phyloP scores from a whole-genome alignment of 179 eudicot genomes.

The Beta macrorhiza region DNA sequence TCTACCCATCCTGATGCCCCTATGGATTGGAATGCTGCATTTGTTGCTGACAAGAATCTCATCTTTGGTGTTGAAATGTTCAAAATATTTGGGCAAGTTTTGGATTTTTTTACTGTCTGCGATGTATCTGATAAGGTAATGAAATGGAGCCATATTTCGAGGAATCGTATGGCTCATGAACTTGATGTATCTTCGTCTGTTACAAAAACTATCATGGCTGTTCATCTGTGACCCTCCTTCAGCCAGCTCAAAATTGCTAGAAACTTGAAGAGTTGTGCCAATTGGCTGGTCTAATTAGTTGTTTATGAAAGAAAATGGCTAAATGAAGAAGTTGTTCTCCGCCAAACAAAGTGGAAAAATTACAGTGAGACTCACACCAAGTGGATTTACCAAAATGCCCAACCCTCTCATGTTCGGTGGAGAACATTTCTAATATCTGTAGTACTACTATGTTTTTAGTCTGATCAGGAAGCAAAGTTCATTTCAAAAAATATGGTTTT shows the following conservation, averaged over 20 bases:
- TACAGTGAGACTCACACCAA: no score
- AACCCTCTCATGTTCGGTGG: no score
- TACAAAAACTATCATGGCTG: conserved; percentile 76
- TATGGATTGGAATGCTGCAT: conserved; percentile 95
- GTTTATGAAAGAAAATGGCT: no score
- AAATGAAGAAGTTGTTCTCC: no score
- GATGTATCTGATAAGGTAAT: conserved; percentile 45
- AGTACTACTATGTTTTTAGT: neutral
- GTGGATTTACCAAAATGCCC: no score
- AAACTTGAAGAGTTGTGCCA: conserved; percentile 16
- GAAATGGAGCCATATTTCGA: conserved; percentile 81
- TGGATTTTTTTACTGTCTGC: conserved; percentile 82
- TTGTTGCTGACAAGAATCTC: conserved; percentile 65
- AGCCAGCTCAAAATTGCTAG: neutral
- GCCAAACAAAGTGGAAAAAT: no score
- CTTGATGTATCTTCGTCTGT: conserved; percentile 86
- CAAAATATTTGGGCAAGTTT: conserved; percentile 89
- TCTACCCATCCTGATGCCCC: conserved; percentile 95
- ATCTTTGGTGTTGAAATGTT: conserved; percentile 96
- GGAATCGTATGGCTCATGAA: conserved; percentile 64
- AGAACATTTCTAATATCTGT: no score
- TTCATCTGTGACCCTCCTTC: conserved; percentile 49
- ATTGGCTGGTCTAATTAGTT: neutral
- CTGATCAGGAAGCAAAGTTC: conserved; percentile 3
- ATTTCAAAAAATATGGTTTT: neutral